These are phyloP conservation scores for Tylopilus sp. DNA, from an alignment of 1,284 basidiomycete genomes.

Conservation along the genomic window DNA sequence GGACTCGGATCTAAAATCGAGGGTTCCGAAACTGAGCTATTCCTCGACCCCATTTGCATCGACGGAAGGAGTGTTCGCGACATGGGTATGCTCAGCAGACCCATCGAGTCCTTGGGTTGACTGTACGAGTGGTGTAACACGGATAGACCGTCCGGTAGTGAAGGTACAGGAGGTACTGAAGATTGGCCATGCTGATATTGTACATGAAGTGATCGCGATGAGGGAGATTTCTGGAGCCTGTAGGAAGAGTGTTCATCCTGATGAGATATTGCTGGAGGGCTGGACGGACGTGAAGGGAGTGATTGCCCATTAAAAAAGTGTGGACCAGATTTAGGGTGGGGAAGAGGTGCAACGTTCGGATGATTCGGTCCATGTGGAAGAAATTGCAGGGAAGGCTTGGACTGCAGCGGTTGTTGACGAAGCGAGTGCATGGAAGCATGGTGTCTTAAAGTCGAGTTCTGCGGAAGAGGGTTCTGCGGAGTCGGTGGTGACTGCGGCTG, in stretches of 20 bases:
- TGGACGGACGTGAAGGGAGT: conserved; percentile 5
- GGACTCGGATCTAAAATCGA: conserved; percentile 71
- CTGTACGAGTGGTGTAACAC: conserved; percentile 31
- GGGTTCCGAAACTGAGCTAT: conserved; percentile 46
- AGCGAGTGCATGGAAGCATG: conserved; percentile 27
- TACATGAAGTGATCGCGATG: conserved; percentile 55
- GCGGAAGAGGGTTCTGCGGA: conserved; percentile 10
- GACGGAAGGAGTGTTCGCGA: conserved; percentile 61
- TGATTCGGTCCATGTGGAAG: conserved; percentile 10
- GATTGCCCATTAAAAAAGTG: conserved; percentile 10
- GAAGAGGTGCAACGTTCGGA: conserved; percentile 5
- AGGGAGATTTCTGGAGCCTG: conserved; percentile 54
- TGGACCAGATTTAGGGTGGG: conserved; percentile 6
- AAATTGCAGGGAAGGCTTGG: conserved; percentile 34
- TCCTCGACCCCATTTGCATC: conserved; percentile 49
- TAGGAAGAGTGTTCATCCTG: conserved; percentile 33
- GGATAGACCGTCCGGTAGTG: conserved; percentile 39
- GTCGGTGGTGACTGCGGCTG: conserved; percentile 22
- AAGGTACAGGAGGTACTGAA: conserved; percentile 47
- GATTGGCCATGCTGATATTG: conserved; percentile 44
- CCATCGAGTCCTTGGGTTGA: conserved; percentile 21
- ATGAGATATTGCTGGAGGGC: conserved; percentile 9
- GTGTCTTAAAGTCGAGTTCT: conserved; percentile 19
- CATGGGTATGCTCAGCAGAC: conserved; percentile 41
- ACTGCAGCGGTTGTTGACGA: conserved; percentile 26